A percentile compares a stretch with the other conserved stretches of the same genome.
Conservation (phyloP, 805 yeast species). For the Saccharomycopsis microspora region DNA sequence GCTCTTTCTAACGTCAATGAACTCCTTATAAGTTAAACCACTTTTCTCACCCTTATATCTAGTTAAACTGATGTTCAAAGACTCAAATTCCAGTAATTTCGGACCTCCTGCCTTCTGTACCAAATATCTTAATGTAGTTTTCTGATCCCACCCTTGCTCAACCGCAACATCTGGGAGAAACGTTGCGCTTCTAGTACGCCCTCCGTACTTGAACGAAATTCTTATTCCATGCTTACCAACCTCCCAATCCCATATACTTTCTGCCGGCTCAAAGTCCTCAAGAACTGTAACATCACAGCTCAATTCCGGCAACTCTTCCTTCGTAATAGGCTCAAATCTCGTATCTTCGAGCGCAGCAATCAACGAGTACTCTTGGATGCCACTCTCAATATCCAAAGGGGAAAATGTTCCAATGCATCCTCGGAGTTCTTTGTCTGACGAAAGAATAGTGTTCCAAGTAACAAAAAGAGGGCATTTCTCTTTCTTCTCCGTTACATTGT, state of each 20-base stretch:
- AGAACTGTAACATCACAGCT: slow-evolving; percentile 48
- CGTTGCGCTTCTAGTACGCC: slow-evolving; percentile 51
- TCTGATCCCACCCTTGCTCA: slow-evolving; percentile 76
- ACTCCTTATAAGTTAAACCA: slow-evolving; percentile 12
- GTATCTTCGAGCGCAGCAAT: slow-evolving; percentile 69
- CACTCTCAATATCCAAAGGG: slow-evolving; percentile 38
- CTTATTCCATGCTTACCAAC: slow-evolving; percentile 77
- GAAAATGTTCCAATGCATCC: slow-evolving; percentile 94
- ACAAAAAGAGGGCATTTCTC: slow-evolving; percentile 59
- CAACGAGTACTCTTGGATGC: slow-evolving; percentile 51
- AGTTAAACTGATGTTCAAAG: slow-evolving; percentile 11
- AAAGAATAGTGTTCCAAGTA: slow-evolving; percentile 57
- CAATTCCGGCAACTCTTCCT: slow-evolving; percentile 41
- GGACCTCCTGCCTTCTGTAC: slow-evolving; percentile 59
- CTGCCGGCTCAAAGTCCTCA: slow-evolving; percentile 41
- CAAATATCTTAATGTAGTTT: slow-evolving; percentile 58
- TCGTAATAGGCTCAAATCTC: slow-evolving; percentile 57
- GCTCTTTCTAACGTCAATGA: slow-evolving; percentile 4
- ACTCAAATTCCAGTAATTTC: neutral
- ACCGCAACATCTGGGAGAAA: slow-evolving; percentile 84
- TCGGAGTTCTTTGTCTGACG: slow-evolving; percentile 34
- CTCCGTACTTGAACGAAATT: slow-evolving; percentile 34
- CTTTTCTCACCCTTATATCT: slow-evolving; percentile 17
- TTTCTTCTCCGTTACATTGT: slow-evolving; percentile 8
- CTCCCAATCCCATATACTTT: slow-evolving; percentile 58